phyloP scores from a whole-genome alignment of 441 rosid species.

The Pelargonium myrrhifolium region DNA sequence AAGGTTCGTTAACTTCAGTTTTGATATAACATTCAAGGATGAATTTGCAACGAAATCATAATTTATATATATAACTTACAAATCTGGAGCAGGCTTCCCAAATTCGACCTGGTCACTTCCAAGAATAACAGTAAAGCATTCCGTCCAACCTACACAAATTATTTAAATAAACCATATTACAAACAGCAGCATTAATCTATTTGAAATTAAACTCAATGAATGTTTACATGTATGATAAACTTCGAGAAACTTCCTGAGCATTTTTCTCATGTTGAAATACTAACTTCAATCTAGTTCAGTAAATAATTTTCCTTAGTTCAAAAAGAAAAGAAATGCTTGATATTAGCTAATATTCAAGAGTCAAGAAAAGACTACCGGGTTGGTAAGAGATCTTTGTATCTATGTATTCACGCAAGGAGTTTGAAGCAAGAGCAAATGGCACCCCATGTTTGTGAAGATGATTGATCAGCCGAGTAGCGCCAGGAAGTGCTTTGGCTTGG shows the following conservation, averaged over 20 bases:
- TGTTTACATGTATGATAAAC: neutral
- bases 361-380: constrained; percentile 18
- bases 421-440: constrained; percentile 42
- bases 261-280: neutral
- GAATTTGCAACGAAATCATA: neutral
- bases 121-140: constrained; percentile 29
- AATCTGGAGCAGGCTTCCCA: constrained; percentile 45
- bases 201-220: neutral
- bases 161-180: neutral
- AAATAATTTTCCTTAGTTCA: neutral
- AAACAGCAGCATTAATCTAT: neutral
- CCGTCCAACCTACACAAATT: constrained; percentile 31
- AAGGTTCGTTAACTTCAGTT: neutral
- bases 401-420: constrained; percentile 32
- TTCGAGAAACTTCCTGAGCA: neutral
- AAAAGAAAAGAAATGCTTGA: neutral
- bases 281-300: neutral
- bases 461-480: constrained; percentile 36
- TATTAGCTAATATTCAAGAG: constrained; percentile 1
- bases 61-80: constrained; percentile 21
- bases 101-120: constrained; percentile 39
- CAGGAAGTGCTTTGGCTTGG: constrained; percentile 32
- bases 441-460: constrained; percentile 32
- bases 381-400: constrained; percentile 31
- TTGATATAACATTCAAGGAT: neutral